Evolutionary conservation across 2,329 filamentous ascomycete species (phyloP), one percentile per base, ranked within the genome.

Genomic region (Paecilomyces variotii): DNA sequence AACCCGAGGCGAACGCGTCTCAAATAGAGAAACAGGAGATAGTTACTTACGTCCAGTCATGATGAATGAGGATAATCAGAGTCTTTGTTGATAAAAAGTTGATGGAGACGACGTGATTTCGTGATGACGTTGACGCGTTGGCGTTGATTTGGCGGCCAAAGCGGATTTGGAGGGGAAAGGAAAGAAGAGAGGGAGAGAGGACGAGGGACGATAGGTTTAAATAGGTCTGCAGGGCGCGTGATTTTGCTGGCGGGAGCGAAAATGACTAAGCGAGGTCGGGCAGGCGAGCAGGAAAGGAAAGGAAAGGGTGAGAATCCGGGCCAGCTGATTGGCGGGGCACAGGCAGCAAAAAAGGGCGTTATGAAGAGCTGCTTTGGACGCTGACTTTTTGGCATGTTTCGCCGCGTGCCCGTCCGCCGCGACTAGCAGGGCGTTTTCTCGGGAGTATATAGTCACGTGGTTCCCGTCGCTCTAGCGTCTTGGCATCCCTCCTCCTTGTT

Each of bases 1-100:
- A 26, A 12, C n/a, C 19, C 7, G 19, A 52, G 25, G 50, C 12
- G 25, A n/a, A 26, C 10, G 25, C 50, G 25, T 26, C 4, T 7
- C 24, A 52, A n/a, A 28, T 4, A 52, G 10, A 12, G 50, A 24
- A 52, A 28, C 27, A 52, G 14, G 10, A 39, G 2, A 57, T 24
- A 56, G 57, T 45, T 63, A 75, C 73, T 72, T 67, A 75, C 73
- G 73, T 74, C 73, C 73, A 71, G 73, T 72, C 73, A 75, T 75
- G 56, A 60, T 74, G 66, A 61, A 30, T 60, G 34, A 32, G 4
- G 56, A 6, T 4, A 34, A 35, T 45, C 53, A 59, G 39, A 58
- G 19, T 25, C 11, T 39, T 51, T 60, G 27, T 52, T 59, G 27
- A 54, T 50, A 60, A 54, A 57, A 55, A 57, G 35, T 11, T 28